Base-by-base conservation (phyloP, 306 rosid species). In the Abrus precatorius region DNA sequence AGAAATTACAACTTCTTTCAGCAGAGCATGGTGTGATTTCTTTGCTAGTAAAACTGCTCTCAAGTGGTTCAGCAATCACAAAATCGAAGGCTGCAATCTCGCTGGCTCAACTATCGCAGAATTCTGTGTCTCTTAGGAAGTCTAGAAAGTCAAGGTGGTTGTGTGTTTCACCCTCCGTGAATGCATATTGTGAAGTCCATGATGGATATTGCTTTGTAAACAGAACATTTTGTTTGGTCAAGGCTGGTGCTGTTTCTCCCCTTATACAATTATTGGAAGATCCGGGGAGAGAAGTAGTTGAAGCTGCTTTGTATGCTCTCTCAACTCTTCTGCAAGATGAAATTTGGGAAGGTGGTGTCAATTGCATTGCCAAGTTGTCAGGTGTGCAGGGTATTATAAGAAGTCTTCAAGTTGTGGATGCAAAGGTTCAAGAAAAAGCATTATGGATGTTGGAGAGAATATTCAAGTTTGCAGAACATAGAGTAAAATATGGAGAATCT, bases 361-460 rank as follows among this genome's bases (percentile, higher is more conserved):
- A 81, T 43, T 88, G 36, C 88, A 82, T 94, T 33, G 93, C 87
- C 6, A 88, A 90, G 65, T 72, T 71, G 54, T 84, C 88, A 1
- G 93, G 97, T 12, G 89, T 94, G 52, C 85, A 84, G 34, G 92
- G 87, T 55, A 83, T 91, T 61, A 59, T 92, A 71, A 91, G 84
- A 77, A 79, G 83, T 59, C 62, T 92, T n/a, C 89, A 89, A 78
- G 83, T 85, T 3, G 88, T 84, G 60, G 87, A 88, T 80, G 68
- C 72, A 32, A 88, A 89, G 87, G 88, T 91, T 65, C 92, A 90
- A 87, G 93, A 92, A 85, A 94, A 86, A 78, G 97, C 93, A 43
- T 65, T 94, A 10, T 88, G 97, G 97, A 90, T 94, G 57, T 77
- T 94, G 81, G 97, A 92, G 87, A 90, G 92, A 83, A 86, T 94